Evolutionary conservation across 768 basidiomycete genomes (phyloP), one percentile per base, ranked within the genome.

Genomic region (Termitomyces sp.): DNA sequence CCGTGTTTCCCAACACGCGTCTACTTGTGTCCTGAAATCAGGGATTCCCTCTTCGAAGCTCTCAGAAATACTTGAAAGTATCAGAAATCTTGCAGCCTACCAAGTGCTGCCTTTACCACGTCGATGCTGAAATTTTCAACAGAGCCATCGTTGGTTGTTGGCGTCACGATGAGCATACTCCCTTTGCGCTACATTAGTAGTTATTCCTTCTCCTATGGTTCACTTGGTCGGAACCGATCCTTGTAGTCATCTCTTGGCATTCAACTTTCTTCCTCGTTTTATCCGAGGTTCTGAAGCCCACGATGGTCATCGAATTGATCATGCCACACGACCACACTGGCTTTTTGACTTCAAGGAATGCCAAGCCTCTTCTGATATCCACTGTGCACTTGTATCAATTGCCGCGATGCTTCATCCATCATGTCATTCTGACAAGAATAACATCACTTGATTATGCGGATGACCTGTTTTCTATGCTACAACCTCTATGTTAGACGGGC

Each of bases 221-320:
- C 23, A 17, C 14, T 9, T 16, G 23, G 5, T 50, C 49, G 2
- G 10, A 38, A n/a, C 3, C 23, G 7, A 49, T 25, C 19, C 23
- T 25, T 3, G 35, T 50, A 21, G 4, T 17, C 35, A 44, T 31
- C 25, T 44, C 41, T 48, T 51, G 51, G 43, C 59, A 40, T 41
- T 14, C 42, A n/a, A n/a, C n/a, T 51, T 59, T 59, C 10, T 48
- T 29, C 60, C 60, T 45, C 32, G 40, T 35, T 61, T 63, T 63
- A 47, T 63, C 60, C 60, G 63, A 63, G 42, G 58, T 63, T 63
- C 10, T 21, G 25, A 59, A 53, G 32, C 7, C 27, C 5, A 27
- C 56, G 1, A 53, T 5, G 47, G 29, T 50, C 44, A 44, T 52
- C 47, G 38, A 37, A 57, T 52, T 1, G 47, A 42, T 61, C 56